Percentiles rank a stretch among this genome's conserved stretches.
phyloP scores from a whole-genome alignment of 2,329 filamentous ascomycete genomes.

The Aspergillus clavatus region DNA sequence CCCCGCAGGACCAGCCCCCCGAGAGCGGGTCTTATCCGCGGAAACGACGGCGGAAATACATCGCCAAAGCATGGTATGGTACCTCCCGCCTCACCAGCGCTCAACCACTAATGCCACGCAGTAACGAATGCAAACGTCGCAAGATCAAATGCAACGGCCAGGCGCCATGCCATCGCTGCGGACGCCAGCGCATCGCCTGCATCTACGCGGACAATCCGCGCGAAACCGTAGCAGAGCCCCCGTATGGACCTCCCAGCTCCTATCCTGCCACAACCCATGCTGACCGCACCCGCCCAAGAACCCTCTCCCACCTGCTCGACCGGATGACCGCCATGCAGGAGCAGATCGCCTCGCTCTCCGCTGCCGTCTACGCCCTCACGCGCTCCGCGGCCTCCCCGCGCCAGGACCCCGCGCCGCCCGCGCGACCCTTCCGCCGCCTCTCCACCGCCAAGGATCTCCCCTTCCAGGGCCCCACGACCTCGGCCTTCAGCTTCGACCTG shows the following conservation, averaged over 20 bases:
- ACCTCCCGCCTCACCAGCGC: neutral
- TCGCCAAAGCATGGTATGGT: conserved; percentile 58
- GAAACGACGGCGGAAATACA: conserved; percentile 59
- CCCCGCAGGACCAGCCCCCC: conserved; percentile 5
- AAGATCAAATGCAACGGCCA: conserved; percentile 65
- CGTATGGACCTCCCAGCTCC: conserved; percentile 48
- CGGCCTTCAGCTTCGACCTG: conserved; percentile 74
- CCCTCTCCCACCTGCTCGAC: conserved; percentile 17
- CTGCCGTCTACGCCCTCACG: conserved; percentile 64
- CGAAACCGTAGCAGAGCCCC: conserved; percentile 63
- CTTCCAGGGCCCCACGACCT: conserved; percentile 83
- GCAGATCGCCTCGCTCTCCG: conserved; percentile 71
- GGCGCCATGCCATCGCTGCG: conserved; percentile 58
- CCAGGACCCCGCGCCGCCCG: conserved; percentile 6
- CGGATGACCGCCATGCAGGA: conserved; percentile 45
- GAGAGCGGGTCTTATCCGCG: conserved; percentile 37
- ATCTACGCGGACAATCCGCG: conserved; percentile 56
- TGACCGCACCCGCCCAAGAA: neutral
- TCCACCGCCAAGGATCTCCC: conserved; percentile 49
- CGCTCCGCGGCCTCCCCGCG: conserved; percentile 21
- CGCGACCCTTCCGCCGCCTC: conserved; percentile 14
- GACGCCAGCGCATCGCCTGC: conserved; percentile 39
- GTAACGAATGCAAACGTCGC: conserved; percentile 59
- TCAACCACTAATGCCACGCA: conserved; percentile 16
- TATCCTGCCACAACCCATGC: neutral